These are phyloP conservation scores for Nicotiana benthamiana DNA, from an alignment of 257 asterid genomes.

Conservation along the genomic window DNA sequence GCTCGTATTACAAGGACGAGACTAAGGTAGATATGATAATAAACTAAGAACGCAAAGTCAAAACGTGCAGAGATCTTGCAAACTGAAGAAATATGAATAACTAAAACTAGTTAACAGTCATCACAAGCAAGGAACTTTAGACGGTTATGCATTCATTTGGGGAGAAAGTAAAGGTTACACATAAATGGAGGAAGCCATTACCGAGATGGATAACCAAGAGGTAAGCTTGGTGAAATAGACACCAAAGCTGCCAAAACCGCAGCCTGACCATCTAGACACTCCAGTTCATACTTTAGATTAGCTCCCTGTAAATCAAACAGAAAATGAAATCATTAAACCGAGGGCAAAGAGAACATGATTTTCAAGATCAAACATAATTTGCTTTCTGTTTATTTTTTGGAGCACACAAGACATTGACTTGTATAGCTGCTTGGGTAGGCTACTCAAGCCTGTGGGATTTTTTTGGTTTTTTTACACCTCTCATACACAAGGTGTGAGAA, in stretches of 20 bases:
- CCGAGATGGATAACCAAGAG: constrained; percentile 98
- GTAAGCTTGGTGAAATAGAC: constrained; percentile 77
- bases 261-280: constrained; percentile 83
- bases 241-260: constrained; percentile 88
- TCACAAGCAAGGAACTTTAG: not conserved
- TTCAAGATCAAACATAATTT: too few species aligned
- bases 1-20: not conserved
- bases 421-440: too few species aligned
- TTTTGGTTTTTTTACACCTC: not conserved
- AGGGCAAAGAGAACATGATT: too few species aligned
- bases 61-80: not conserved
- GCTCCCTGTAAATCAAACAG: constrained; percentile 50
- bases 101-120: not conserved
- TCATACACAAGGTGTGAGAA: too few species aligned
- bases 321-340: constrained; percentile 11
- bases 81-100: not conserved
- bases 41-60: not conserved
- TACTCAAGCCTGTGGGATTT: not conserved
- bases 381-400: too few species aligned
- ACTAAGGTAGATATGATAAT: not conserved
- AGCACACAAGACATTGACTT: too few species aligned
- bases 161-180: not conserved
- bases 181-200: constrained; percentile 19
- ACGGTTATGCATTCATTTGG: not conserved
- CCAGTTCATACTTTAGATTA: constrained; percentile 67